Evolutionary conservation across 345 rosid genomes (phyloP).

Genomic region (Eucalyptus curtisii): DNA sequence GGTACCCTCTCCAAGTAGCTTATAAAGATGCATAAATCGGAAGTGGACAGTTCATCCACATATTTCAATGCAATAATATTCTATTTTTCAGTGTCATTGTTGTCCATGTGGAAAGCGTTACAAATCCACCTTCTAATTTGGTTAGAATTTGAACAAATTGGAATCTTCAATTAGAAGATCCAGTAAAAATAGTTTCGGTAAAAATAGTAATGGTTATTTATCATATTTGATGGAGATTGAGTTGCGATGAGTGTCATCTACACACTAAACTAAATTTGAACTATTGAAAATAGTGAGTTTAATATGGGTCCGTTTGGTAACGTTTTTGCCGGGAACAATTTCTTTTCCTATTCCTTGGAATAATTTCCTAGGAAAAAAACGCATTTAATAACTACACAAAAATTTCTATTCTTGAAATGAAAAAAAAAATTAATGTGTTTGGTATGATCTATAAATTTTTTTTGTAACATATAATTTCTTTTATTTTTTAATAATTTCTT

Average conservation of each 20-base stretch:
- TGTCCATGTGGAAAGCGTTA: background rate
- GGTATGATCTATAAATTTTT: no score
- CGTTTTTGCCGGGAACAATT: fast-evolving
- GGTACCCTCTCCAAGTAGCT: background rate
- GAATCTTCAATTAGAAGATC: background rate
- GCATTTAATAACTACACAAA: no score
- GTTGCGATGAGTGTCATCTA: background rate
- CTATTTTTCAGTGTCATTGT: background rate
- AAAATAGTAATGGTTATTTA: background rate
- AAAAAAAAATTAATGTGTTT: no score
- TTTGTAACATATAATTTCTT: no score
- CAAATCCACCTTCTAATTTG: background rate
- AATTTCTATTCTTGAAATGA: no score
- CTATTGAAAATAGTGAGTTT: background rate
- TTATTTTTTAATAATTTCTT: no score
- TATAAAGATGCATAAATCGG: background rate
- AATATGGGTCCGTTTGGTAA: no score
- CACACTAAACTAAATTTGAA: no score
- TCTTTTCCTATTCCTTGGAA: no score
- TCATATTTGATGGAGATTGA: background rate
- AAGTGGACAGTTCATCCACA: background rate
- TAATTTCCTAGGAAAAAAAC: no score
- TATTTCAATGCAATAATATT: background rate
- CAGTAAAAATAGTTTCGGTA: no score
- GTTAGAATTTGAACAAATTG: background rate